phyloP scores from a whole-genome alignment of 2,329 filamentous ascomycete species.

The Tolypocladium guangdongense region DNA sequence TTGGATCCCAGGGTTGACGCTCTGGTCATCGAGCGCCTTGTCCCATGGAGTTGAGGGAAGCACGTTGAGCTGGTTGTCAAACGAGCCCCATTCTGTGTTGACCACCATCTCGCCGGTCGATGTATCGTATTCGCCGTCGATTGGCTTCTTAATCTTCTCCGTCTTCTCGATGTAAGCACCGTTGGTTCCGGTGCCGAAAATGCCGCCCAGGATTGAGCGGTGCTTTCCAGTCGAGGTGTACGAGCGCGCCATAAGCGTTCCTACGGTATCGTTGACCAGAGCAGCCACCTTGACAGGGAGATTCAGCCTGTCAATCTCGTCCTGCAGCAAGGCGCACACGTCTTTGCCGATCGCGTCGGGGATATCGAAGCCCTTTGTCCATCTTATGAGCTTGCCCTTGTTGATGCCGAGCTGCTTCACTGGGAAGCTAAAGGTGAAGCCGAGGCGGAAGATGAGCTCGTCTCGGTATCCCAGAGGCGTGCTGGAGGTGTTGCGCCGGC shows the following conservation, averaged over 20 bases:
- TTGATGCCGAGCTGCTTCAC: slow-evolving; percentile 92
- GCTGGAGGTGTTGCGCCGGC: slow-evolving; percentile 50
- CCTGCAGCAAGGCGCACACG: slow-evolving; percentile 81
- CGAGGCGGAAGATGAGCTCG: slow-evolving; percentile 78
- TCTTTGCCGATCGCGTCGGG: slow-evolving; percentile 90
- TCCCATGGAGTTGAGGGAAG: slow-evolving; percentile 83
- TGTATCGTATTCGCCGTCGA: slow-evolving; percentile 60
- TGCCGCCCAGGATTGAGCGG: slow-evolving; percentile 81
- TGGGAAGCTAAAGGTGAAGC: slow-evolving; percentile 98
- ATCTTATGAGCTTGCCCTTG: slow-evolving; percentile 85
- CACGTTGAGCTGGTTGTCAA: slow-evolving; percentile 86
- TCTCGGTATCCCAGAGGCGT: slow-evolving; percentile 50
- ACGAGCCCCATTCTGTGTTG: slow-evolving; percentile 97
- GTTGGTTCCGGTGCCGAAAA: slow-evolving; percentile 96
- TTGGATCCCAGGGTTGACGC: slow-evolving; percentile 85
- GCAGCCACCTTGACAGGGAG: slow-evolving; percentile 92
- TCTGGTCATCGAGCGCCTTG: slow-evolving; percentile 62
- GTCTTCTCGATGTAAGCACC: slow-evolving; percentile 95
- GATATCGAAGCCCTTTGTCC: slow-evolving; percentile 99
- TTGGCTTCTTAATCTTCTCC: slow-evolving; percentile 68
- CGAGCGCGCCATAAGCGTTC: slow-evolving; percentile 92
- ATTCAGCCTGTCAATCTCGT: slow-evolving; percentile 74
- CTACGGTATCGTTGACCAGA: slow-evolving; percentile 94
- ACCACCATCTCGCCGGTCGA: slow-evolving; percentile 91
- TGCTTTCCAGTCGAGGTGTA: slow-evolving; percentile 87